Conservation (phyloP, 2,329 filamentous ascomycete species). For the Aspergillus pseudoviridinutans region DNA sequence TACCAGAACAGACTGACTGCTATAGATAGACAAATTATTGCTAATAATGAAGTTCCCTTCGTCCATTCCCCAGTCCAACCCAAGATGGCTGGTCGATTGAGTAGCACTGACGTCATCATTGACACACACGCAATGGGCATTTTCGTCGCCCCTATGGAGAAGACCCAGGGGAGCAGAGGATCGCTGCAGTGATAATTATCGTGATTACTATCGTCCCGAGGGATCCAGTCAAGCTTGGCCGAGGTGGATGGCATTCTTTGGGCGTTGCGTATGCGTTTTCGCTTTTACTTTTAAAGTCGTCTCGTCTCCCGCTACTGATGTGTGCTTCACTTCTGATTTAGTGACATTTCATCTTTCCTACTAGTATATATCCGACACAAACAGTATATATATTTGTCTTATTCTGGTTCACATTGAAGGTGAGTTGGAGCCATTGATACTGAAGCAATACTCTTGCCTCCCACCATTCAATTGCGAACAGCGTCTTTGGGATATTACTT, state of each 20-base stretch:
- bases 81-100: neutral
- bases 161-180: neutral
- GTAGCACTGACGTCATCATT: slow-evolving; percentile 10
- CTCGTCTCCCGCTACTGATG: neutral
- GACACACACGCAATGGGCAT: neutral
- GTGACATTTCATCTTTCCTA: neutral
- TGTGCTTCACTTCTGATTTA: neutral
- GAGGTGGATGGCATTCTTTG: neutral
- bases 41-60: neutral
- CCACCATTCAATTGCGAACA: neutral
- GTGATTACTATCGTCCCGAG: neutral
- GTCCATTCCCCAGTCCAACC: neutral
- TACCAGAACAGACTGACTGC: neutral
- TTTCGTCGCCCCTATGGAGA: neutral
- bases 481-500: neutral
- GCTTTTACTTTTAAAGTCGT: neutral
- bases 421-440: neutral
- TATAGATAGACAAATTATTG: neutral
- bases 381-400: neutral
- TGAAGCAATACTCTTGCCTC: neutral
- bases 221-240: neutral
- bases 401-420: neutral
- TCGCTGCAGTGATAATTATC: neutral
- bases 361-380: neutral
- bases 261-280: neutral